Conservation (phyloP, 2,329 filamentous ascomycete genomes). For the Hyphodiscus sp. region DNA sequence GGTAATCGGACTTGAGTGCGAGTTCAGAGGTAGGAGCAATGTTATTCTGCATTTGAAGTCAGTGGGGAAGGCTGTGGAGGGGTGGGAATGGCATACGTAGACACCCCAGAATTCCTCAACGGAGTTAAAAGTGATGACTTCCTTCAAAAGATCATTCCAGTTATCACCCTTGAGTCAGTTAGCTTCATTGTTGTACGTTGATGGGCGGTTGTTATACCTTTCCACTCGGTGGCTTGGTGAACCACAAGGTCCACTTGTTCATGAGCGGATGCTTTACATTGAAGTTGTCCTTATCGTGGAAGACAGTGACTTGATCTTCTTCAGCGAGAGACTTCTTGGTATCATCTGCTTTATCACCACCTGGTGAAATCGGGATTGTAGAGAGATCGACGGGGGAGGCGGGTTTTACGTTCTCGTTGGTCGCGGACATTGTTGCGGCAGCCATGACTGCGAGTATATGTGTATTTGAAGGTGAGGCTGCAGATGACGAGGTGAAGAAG, state of each 20-base stretch:
- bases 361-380: constrained; percentile 61
- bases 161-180: constrained; percentile 68
- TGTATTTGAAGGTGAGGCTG: no score
- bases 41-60: constrained; percentile 67
- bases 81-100: constrained; percentile 62
- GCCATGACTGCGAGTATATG: constrained; percentile 21
- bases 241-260: constrained; percentile 98
- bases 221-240: constrained; percentile 94
- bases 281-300: constrained; percentile 98
- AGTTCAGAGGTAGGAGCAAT: constrained; percentile 94
- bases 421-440: constrained; percentile 18
- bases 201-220: constrained; percentile 54
- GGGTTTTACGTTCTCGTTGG: constrained; percentile 15
- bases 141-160: constrained; percentile 97
- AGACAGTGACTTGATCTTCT: constrained; percentile 76
- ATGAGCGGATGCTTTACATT: constrained; percentile 98
- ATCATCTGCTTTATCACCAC: constrained; percentile 48
- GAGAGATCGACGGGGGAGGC: constrained; percentile 57
- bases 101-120: constrained; percentile 99
- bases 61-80: constrained; percentile 1
- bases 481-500: constrained; percentile 1
- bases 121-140: constrained; percentile 97
- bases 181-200: constrained; percentile 13
- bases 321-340: neutral
- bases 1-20: constrained; percentile 96